Evolutionary conservation across 441 rosid species (phyloP).

Genomic region (Geranium incanum): DNA sequence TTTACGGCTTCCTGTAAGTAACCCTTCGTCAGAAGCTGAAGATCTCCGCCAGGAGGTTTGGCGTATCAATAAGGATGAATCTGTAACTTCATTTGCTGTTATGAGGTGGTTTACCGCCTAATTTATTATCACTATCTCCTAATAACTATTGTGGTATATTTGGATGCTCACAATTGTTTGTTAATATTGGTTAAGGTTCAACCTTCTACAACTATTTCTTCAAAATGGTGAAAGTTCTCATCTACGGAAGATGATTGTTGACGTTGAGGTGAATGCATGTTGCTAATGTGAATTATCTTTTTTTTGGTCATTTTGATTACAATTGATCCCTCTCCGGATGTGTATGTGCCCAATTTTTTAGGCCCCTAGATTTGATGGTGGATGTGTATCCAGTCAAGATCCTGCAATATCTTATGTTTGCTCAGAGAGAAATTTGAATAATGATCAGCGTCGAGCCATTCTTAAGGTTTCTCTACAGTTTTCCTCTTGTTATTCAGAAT

Average conservation of each 20-base stretch:
- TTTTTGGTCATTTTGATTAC: constrained; percentile 15
- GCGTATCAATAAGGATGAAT: constrained; percentile 82
- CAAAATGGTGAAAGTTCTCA: constrained; percentile 54
- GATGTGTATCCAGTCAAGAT: constrained; percentile 88
- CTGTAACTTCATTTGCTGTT: constrained; percentile 61
- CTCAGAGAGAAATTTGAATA: constrained; percentile 80
- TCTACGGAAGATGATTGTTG: constrained; percentile 79
- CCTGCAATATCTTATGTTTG: constrained; percentile 92
- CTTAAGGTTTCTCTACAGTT: constrained; percentile 53
- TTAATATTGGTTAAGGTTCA: constrained; percentile 55
- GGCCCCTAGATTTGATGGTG: constrained; percentile 95
- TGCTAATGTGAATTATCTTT: constrained; percentile 5
- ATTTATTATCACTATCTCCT: constrained; percentile 8
- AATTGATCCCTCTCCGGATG: not conserved
- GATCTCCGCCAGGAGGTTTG: constrained; percentile 58
- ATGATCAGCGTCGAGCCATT: constrained; percentile 95
- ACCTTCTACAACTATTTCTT: constrained; percentile 73
- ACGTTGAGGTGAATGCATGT: constrained; percentile 64
- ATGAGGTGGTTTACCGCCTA: constrained; percentile 55
- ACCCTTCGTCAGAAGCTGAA: constrained; percentile 36
- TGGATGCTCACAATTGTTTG: constrained; percentile 15
- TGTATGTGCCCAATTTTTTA: constrained; percentile 24
- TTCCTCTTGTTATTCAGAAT: constrained; percentile 10
- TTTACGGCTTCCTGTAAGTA: constrained; percentile 64
- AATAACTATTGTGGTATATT: constrained; percentile 4